Evolutionary conservation across 2,329 filamentous ascomycete genomes (phyloP), one percentile per base, ranked within the genome.

Genomic region (Juglanconis sp.): DNA sequence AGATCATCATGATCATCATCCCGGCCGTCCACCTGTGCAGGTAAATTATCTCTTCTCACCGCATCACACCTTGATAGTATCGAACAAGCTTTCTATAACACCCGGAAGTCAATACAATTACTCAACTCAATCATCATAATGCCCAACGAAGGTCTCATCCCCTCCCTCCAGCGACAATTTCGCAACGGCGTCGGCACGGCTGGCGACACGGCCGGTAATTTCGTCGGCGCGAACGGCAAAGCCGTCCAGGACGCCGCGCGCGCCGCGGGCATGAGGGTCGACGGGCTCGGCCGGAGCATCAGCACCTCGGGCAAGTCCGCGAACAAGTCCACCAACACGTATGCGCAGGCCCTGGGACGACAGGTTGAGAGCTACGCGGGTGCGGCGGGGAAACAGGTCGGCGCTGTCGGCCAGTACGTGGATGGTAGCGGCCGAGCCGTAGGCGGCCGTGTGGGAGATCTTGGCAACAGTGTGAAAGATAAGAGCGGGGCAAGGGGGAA

Each of bases 391-490:
- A 47, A 35, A 30, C 49, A 55, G 49, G 58, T 61, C 34, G 61
- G 61, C 24, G 54, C 50, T 6, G 51, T 17, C 11, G 61, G 61
- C 5, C 53, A 30, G 30, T 57, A 48, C 17, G 61, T 63, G 32
- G 61, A 63, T 32, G 58, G 54, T 9, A n/a, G 61, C 9, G 61
- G 61, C 15, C 56, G 61, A n/a, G 61, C 61, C 6, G 57, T 52
- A 4, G 61, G 61, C 2, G 61, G 61, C 1, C 38, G 58, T 11
- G 51, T 63, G 5, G 61, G 57, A 0, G 61, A 63, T 11, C 17
- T 63, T 48, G 61, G 61, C 7, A 63, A 63, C 13, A 44, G 34
- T 30, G 52, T 63, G 11, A 63, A 63, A 54, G 61, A 63, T 34
- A 48, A 31, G 24, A 63, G 49, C 24, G 53, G 57, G 31, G 61